Evolutionary conservation across 2,329 filamentous ascomycete genomes (phyloP), one percentile per base, ranked within the genome.

Genomic region (Stagonosporopsis tanaceti): DNA sequence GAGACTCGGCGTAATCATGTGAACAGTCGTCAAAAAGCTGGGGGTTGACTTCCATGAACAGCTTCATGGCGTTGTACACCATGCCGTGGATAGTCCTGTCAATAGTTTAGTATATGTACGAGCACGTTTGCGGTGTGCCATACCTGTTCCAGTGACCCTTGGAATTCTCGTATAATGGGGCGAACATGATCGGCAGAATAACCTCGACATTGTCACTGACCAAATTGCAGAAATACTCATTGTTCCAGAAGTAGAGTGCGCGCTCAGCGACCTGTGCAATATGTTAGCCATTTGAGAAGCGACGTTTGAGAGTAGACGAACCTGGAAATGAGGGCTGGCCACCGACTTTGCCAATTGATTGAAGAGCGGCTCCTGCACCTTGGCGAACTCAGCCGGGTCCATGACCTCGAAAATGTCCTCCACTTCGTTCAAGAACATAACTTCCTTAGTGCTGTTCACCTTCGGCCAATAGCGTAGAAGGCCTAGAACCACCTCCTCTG

Each of bases 331-430:
- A 46, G 95, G 95, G 75, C 95, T 99, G 47, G 95, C 94, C 39
- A 99, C 95, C 2, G 95, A 98, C 78, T 98, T 99, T 64, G 95
- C 93, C 64, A 99, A 84, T 76, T 99, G 95, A 70, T 97, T 93
- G 83, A 99, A 99, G 37, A 99, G 81, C 46, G 95, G 94, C 73
- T 98, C 95, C 77, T 99, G 95, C 37, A 99, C 95, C 81, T 99
- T 99, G 68, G 93, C 93, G 71, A 99, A 99, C 76, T 99, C 95
- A 62, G 92, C 92, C 20, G 95, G 95, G 73, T 99, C 95, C 95
- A 99, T 99, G 45, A 99, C 95, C 79, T 99, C 95, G 74, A 99
- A 99, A 62, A 99, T 99, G 74, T 99, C 95, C 77, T 99, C 95
- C 32, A 99, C 94, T 78, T 99, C 95, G 71, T 99, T 99, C 69